Conservation (phyloP, 2,329 filamentous ascomycete species). For the Claviceps sp. region DNA sequence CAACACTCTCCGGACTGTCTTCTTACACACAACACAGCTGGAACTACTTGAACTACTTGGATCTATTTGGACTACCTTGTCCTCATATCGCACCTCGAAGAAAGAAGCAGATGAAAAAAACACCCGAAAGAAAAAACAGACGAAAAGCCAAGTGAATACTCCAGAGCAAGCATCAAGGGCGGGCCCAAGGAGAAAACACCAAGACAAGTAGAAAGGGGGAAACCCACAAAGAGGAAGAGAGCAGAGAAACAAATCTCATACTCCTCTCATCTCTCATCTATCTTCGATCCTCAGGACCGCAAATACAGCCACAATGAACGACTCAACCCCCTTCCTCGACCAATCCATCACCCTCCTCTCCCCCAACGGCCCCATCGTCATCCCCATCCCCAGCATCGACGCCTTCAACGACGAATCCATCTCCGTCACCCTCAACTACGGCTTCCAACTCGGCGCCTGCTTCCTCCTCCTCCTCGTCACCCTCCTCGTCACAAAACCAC, state of each 20-base stretch:
- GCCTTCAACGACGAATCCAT: conserved; percentile 17
- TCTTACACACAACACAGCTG: no score
- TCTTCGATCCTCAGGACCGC: no score
- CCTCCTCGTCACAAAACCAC: conserved; percentile 49
- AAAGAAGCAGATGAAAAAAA: background rate
- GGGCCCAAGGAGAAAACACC: no score
- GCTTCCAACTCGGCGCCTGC: conserved; percentile 55
- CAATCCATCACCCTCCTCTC: conserved; percentile 24
- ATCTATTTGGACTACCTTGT: no score
- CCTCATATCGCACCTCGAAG: no score
- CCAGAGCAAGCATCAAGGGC: no score
- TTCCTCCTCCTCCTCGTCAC: conserved; percentile 52
- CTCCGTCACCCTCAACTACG: conserved; percentile 47
- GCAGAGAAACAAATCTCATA: no score
- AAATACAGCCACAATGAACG: background rate
- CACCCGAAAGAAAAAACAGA: background rate
- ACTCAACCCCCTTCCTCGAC: conserved; percentile 9
- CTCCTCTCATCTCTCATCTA: background rate
- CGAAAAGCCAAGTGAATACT: background rate
- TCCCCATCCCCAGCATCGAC: conserved; percentile 23
- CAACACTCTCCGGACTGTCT: background rate
- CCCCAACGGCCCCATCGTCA: conserved; percentile 14
- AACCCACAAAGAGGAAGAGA: no score
- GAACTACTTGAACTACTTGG: no score
- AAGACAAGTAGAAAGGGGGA: no score